Base-by-base conservation (phyloP, 805 yeast genomes). In the Candida nanaspora region DNA sequence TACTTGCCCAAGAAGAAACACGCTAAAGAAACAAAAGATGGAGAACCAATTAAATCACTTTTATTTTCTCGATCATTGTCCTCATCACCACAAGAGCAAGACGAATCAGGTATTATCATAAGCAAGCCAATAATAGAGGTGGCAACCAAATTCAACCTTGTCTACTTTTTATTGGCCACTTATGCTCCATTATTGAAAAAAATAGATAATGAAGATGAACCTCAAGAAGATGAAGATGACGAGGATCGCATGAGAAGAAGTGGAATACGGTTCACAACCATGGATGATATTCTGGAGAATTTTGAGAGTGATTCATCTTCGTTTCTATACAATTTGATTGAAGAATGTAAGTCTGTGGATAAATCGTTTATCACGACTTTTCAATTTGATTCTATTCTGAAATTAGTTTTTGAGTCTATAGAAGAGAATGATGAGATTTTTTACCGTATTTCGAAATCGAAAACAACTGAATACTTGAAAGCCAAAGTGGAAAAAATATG, bases 211-310 rank as follows among this genome's bases (percentile, higher is more conserved):
- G 28, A 32, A 5, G 41, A 45, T 34, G 37, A 22, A 3, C 41
- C 38, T 26, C 29, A 22, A 7, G 16, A 10, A 6, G 25, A 21
- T 11, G 30, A 33, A 5, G 43, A 45, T 36, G 39, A 30, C 3
- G 45, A 45, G 25, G 37, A 30, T 7, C 31, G 37, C 4, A 34
- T 21, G 33, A 37, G 39, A 29, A 31, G 47, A 34, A 31, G 16
- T 19, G 34, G 34, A 4, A n/a, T 52, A 35, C 49, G 73, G 34
- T 56, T 60, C 47, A 43, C 66, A 42, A 55, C 70, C 0, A 47
- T 63, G 14, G 77, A 75, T 19, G 80, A 75, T 50, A 46, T 75
- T 4, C 50, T 59, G 7, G 78, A 72, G 46, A 45, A 50, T 15
- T 44, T 68, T 25, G 51, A 54, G 46, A 14, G 11, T 30, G 57